phyloP scores from a whole-genome alignment of 106 monocot genomes.

The Allium sativum region DNA sequence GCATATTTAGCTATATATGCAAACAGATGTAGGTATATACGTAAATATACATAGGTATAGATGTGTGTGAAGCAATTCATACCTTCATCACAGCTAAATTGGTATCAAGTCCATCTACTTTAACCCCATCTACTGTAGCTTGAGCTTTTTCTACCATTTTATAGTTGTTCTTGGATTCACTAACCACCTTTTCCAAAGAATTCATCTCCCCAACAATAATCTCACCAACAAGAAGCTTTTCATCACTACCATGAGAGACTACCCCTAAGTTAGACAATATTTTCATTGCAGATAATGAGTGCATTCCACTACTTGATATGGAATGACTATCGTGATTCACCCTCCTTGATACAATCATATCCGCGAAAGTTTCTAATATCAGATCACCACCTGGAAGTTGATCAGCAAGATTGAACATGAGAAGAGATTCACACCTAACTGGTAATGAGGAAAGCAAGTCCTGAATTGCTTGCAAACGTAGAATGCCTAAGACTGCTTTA shows the following conservation, averaged over 20 bases:
- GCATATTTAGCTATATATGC: too few relatives aligned
- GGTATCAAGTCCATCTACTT: constrained; percentile 86
- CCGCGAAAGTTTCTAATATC: constrained; percentile 75
- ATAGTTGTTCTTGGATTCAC: constrained; percentile 48
- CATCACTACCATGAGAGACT: constrained; percentile 27
- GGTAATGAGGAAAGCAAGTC: constrained; percentile 40
- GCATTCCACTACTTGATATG: constrained; percentile 32
- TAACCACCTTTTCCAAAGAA: constrained; percentile 58
- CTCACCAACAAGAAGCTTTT: constrained; percentile 77
- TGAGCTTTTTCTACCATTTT: constrained; percentile 75
- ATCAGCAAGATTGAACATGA: constrained; percentile 90
- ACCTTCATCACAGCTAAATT: constrained; percentile 98
- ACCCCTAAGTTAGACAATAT: constrained; percentile 70
- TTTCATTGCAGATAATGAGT: constrained; percentile 53
- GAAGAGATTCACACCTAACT: constrained; percentile 43
- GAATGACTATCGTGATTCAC: constrained; percentile 24
- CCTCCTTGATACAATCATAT: constrained; percentile 29
- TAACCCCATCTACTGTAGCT: constrained; percentile 77
- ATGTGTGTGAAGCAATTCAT: constrained; percentile 5
- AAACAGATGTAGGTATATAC: too few relatives aligned
- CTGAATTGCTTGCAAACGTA: constrained; percentile 76
- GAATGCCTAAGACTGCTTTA: constrained; percentile 66
- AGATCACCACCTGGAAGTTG: constrained; percentile 93
- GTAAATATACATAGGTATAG: background rate
- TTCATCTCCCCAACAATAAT: constrained; percentile 74